Base-by-base conservation (phyloP, 2,329 filamentous ascomycete genomes). In the Zasmidium citrigriseum region DNA sequence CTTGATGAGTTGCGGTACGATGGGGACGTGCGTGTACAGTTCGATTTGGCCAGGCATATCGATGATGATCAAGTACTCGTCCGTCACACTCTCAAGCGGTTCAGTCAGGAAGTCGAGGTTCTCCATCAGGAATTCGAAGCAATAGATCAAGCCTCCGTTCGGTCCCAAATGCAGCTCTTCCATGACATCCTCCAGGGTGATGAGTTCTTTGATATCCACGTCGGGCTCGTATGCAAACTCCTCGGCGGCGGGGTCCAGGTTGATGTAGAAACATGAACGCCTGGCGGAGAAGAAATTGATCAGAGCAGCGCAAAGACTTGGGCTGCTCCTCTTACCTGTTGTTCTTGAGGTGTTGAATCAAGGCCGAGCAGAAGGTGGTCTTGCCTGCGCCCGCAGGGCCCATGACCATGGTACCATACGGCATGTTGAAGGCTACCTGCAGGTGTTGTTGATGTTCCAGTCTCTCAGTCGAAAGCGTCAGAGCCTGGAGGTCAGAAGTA, bases 31-130 rank as follows among this genome's bases (percentile, higher is more conserved):
- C 2, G 93, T 98, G 78, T 98, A 99, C 14, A 99, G 86, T 78
- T 99, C 95, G 75, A 99, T 98, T 79, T 99, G 95, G 57, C 95
- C 95, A 0, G 95, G 95, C 90, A 98, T 97, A 77, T 99, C 95
- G 78, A 99, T 92, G 63, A 99, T 90, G 75, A 98, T 96, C 63
- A 99, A 84, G 75, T 96, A 97, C 70, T 98, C 95, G 69, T 99
- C 95, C 10, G 91, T 93, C 57, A 96, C 81, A 45, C 87, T 84
- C 68, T 96, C 91, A 56, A 97, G 86, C 18, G 89, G 87, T 63
- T 96, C 89, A 48, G 89, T 90, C 51, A 97, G 80, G 77, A 95
- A 97, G 77, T 96, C 92, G 63, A 96, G 86, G 73, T 97, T 96
- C 74, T 96, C 90, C 73, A 96, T 87, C 47, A 97, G 85, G 74